Conservation (phyloP, 345 rosid genomes). For the Stellera chamaejasme region DNA sequence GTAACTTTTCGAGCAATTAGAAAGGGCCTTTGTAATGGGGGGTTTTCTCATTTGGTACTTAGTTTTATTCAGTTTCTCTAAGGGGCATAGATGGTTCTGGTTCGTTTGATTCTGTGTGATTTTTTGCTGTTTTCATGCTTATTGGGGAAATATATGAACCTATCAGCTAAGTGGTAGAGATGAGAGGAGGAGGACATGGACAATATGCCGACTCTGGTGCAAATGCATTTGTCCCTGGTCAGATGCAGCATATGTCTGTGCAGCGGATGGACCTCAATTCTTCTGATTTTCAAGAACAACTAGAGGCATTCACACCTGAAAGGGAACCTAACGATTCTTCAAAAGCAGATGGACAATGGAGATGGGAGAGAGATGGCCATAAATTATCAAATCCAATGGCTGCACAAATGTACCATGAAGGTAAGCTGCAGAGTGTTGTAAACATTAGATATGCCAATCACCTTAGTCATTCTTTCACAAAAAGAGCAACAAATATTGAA, state of each 20-base stretch:
- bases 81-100: too few relatives aligned
- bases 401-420: conserved; percentile 47
- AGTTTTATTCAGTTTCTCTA: too few relatives aligned
- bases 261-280: conserved; percentile 43
- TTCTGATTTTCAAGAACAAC: conserved; percentile 59
- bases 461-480: too few relatives aligned
- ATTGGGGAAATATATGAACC: conserved; percentile 10
- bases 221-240: conserved; percentile 45
- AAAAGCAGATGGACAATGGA: conserved; percentile 53
- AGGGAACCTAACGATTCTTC: conserved; percentile 48
- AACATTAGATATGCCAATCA: too few relatives aligned
- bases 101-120: too few relatives aligned
- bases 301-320: conserved; percentile 92
- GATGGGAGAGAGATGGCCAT: conserved; percentile 75
- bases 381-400: conserved; percentile 47
- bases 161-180: conserved; percentile 15
- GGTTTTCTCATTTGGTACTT: too few relatives aligned
- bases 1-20: too few relatives aligned
- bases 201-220: conserved; percentile 51
- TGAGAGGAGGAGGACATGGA: conserved; percentile 74
- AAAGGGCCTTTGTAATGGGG: too few relatives aligned
- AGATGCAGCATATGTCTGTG: conserved; percentile 44
- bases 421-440: conserved; percentile 17
- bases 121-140: conserved; percentile 6
- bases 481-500: too few relatives aligned